Evolutionary conservation across 2,329 filamentous ascomycete genomes (phyloP).

Genomic region (Colletotrichum tropicicola): DNA sequence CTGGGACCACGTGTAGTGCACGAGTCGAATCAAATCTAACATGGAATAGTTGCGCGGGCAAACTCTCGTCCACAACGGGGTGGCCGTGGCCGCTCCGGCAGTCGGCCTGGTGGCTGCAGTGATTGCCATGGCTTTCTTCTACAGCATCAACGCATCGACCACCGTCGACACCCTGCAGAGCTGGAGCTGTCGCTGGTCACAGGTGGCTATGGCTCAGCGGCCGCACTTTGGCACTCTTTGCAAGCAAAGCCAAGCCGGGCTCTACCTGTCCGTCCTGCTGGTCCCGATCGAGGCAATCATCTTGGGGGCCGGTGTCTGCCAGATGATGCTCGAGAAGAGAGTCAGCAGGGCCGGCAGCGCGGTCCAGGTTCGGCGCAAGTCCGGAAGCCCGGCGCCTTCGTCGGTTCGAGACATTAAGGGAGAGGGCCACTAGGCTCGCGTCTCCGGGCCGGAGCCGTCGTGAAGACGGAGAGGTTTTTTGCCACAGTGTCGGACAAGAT

Average conservation of each 20-base stretch:
- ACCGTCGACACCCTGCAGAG: constrained; percentile 65
- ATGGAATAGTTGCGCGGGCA: constrained; percentile 12
- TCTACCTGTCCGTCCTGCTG: constrained; percentile 64
- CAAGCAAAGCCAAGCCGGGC: constrained; percentile 60
- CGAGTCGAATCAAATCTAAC: background rate
- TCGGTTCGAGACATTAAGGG: constrained; percentile 21
- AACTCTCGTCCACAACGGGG: constrained; percentile 26
- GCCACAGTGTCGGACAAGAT: background rate
- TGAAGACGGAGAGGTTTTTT: background rate
- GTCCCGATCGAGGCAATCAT: constrained; percentile 64
- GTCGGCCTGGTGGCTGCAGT: constrained; percentile 51
- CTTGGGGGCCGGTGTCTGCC: constrained; percentile 55
- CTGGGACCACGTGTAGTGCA: background rate
- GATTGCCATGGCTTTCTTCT: constrained; percentile 65
- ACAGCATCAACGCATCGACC: constrained; percentile 61
- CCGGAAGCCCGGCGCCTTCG: constrained; percentile 38
- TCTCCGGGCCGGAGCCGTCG: background rate
- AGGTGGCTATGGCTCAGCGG: constrained; percentile 58
- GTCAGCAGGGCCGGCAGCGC: constrained; percentile 40
- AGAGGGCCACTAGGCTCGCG: constrained; percentile 4
- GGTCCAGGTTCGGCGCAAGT: constrained; percentile 41
- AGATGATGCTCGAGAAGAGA: constrained; percentile 55
- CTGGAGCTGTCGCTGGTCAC: constrained; percentile 70
- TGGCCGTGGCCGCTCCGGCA: constrained; percentile 37
- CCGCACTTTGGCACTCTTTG: constrained; percentile 68